Evolutionary conservation across 345 rosid species (phyloP), one percentile per base, ranked within the genome.

Genomic region (Pugionium dolabratum): DNA sequence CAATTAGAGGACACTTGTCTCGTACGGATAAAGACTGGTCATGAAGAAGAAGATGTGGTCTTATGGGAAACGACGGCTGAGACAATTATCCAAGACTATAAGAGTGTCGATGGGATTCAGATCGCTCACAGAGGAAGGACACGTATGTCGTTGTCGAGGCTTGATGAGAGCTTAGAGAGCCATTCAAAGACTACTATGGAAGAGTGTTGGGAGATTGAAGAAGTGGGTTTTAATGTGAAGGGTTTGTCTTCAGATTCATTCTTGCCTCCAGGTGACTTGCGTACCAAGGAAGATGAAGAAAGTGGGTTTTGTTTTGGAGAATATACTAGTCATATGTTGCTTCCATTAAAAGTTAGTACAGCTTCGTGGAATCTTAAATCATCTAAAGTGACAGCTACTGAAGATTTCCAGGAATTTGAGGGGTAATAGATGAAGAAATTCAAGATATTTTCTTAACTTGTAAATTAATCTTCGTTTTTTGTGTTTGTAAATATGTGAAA

Each of bases 11-110:
- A 94, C 48, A 80, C 86, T 39, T 87, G 86, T 54, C 78, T 88
- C 5, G 79, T 94, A 6, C 65, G 86, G 49, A 82, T 90, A 58
- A 82, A 79, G 64, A 49, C 88, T 27, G 48, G 81, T 4, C 60
- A 34, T 1, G 79, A 79, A 25, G 78, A 62, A 10, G 84, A 78
- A 61, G 74, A 75, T 28, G 58, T 76, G 77, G 67, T 90, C 30
- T 88, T 76, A 30, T 94, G 99, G 96, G 90, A 94, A 64, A 90
- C 99, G 1, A 83, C 87, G 4, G 81, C 87, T 83, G 96, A 88
- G 44, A 88, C 97, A 2, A 8, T 37, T 49, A 77, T 90, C 55
- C 78, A 84, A 58, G 95, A 90, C 64, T 94, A 94, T 36, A 80
- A 84, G 55, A 81, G 73, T 69, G 67, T 88, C 2, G 99, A 94